Evolutionary conservation across 2,329 filamentous ascomycete species (phyloP).

Genomic region (Waltergamsia citrina): DNA sequence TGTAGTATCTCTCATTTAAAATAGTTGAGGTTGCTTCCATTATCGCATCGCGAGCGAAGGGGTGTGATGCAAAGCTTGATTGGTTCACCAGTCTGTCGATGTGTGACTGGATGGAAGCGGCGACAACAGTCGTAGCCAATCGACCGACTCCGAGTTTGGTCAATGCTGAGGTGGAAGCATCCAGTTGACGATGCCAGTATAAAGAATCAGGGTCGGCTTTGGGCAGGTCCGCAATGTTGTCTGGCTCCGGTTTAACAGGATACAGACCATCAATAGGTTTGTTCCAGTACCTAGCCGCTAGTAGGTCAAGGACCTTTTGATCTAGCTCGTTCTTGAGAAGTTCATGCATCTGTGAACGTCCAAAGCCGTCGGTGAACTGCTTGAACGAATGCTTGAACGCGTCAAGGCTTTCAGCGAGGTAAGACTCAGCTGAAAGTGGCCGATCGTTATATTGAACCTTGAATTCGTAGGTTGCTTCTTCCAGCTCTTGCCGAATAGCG

Average conservation of each 20-base stretch:
- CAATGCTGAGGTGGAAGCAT: constrained; percentile 79
- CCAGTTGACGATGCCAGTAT: constrained; percentile 91
- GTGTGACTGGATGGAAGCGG: constrained; percentile 75
- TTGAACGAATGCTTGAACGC: constrained; percentile 98
- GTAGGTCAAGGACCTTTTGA: constrained; percentile 84
- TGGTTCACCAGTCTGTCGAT: constrained; percentile 69
- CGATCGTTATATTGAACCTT: constrained; percentile 99
- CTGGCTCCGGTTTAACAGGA: constrained; percentile 53
- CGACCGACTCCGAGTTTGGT: constrained; percentile 93
- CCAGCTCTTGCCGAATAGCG: constrained; percentile 87
- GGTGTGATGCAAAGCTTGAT: constrained; percentile 83
- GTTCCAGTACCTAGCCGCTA: constrained; percentile 96
- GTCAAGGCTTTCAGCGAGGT: constrained; percentile 89
- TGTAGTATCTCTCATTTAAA: constrained; percentile 88
- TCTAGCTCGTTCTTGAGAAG: constrained; percentile 88
- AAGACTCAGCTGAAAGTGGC: constrained; percentile 88
- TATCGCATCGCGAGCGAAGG: constrained; percentile 88
- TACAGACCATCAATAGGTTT: constrained; percentile 82
- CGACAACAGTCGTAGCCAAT: constrained; percentile 84
- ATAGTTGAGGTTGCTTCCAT: constrained; percentile 84
- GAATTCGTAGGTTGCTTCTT: constrained; percentile 96
- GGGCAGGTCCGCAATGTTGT: constrained; percentile 68
- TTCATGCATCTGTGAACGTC: constrained; percentile 78
- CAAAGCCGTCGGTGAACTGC: constrained; percentile 82
- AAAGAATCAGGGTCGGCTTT: constrained; percentile 77